phyloP scores from a whole-genome alignment of 2,329 filamentous ascomycete genomes.

The Laburnicola sp. region DNA sequence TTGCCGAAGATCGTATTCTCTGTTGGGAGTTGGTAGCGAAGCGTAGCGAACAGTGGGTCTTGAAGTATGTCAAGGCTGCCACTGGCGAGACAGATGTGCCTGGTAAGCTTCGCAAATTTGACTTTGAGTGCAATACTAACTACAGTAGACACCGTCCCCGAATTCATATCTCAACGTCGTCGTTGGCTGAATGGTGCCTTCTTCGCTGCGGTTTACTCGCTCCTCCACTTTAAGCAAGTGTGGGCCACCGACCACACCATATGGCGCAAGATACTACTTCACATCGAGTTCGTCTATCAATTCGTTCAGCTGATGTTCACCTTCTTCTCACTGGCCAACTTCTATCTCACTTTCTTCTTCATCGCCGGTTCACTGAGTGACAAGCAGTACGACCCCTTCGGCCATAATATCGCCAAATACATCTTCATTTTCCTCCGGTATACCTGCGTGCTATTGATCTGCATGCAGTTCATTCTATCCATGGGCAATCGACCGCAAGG shows the following conservation, averaged over 20 bases:
- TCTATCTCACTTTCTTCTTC: conserved; percentile 99
- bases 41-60: conserved; percentile 88
- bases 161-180: conserved; percentile 94
- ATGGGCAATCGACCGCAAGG: conserved; percentile 97
- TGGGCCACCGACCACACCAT: conserved; percentile 92
- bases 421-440: conserved; percentile 90
- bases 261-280: conserved; percentile 83
- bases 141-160: conserved; percentile 76
- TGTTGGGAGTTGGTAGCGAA: conserved; percentile 97
- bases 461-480: conserved; percentile 92
- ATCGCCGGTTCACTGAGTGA: conserved; percentile 88
- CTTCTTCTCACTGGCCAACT: conserved; percentile 97
- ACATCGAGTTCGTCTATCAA: conserved; percentile 95
- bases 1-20: conserved; percentile 87
- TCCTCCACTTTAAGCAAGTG: conserved; percentile 92
- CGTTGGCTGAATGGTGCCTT: conserved; percentile 99
- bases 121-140: conserved; percentile 2
- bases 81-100: conserved; percentile 98
- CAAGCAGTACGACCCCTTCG: conserved; percentile 81
- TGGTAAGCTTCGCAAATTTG: conserved; percentile 60
- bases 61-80: conserved; percentile 97
- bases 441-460: conserved; percentile 81
- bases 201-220: conserved; percentile 96
- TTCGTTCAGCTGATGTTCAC: conserved; percentile 91
- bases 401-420: conserved; percentile 78